phyloP scores from a whole-genome alignment of 139 green algal genomes.

The Eudorina sp. region DNA sequence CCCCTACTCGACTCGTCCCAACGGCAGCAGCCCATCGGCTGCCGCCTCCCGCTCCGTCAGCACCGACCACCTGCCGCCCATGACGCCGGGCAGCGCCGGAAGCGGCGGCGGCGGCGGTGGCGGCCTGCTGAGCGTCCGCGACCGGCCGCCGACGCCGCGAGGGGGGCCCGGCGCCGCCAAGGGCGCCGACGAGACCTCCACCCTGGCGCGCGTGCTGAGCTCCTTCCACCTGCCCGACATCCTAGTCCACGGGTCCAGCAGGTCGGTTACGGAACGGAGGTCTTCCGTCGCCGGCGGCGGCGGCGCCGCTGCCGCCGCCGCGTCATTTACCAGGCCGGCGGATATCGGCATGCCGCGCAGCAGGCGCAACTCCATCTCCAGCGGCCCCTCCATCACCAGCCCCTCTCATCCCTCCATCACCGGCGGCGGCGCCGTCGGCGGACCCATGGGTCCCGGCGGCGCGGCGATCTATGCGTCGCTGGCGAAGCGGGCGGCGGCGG shows the following conservation, averaged over 20 bases:
- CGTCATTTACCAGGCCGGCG: neutral
- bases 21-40: neutral
- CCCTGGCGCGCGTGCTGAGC: neutral
- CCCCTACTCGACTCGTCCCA: too few relatives aligned
- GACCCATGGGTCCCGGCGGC: constrained; percentile 15
- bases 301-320: neutral
- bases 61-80: neutral
- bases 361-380: neutral
- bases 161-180: neutral
- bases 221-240: constrained; percentile 38
- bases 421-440: too few relatives aligned
- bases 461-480: constrained; percentile 8
- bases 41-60: neutral
- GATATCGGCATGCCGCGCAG: neutral
- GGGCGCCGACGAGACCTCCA: too few relatives aligned
- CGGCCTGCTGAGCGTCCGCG: neutral
- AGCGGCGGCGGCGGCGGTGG: neutral
- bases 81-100: neutral
- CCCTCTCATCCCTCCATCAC: neutral
- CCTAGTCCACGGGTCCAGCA: neutral
- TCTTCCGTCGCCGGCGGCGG: neutral
- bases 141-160: constrained; percentile 26
- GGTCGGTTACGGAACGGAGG: neutral
- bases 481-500: neutral
- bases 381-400: neutral